Base-by-base conservation (phyloP, 1,139 yeast species). In the Kodamaea alishanica region DNA sequence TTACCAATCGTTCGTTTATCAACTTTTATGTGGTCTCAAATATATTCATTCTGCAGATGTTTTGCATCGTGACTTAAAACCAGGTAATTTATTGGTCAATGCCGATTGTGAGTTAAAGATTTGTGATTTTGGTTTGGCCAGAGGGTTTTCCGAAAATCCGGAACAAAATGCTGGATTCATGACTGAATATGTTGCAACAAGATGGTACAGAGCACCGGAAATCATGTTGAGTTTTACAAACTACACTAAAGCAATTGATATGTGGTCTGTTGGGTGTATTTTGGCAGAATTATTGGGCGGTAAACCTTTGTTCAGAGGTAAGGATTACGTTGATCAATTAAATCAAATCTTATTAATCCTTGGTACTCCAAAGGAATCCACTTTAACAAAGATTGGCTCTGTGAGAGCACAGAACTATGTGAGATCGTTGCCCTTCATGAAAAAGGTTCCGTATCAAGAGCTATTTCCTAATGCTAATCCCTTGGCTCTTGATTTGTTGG, bases 141-240 rank as follows among this genome's bases (percentile, higher is more conserved):
- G 98, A 56, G 97, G 97, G n/a, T 90, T 84, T 58, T 80, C 89
- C 24, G 81, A 78, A 45, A 85, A 85, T 50, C 86, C 90, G 0
- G 94, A 83, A 47, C 84, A 82, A 49, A 90, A 92, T 53, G 87
- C 89, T 26, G 96, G 96, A 10, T 89, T 84, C 54, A 68, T 90
- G 73, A 92, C 98, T 0, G 98, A 92, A 59, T 92, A 92, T 60
- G 97, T 92, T 26, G 97, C 98, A 25, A 90, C 98, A 1, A 73
- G 97, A 57, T 92, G 98, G 97, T 92, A 92, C 63, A 71, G 98
- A 48, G 98, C 98, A 1, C 98, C 98, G 0, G 98, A 92, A 59
- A 88, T 92, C 61, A 92, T 92, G 92, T 73, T 92, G 41, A 82
- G 94, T 52, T 88, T 87, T 62, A 92, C 92, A 55, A 85, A 89